phyloP scores from a whole-genome alignment of 768 basidiomycete species.

The Chalciporus chontae region DNA sequence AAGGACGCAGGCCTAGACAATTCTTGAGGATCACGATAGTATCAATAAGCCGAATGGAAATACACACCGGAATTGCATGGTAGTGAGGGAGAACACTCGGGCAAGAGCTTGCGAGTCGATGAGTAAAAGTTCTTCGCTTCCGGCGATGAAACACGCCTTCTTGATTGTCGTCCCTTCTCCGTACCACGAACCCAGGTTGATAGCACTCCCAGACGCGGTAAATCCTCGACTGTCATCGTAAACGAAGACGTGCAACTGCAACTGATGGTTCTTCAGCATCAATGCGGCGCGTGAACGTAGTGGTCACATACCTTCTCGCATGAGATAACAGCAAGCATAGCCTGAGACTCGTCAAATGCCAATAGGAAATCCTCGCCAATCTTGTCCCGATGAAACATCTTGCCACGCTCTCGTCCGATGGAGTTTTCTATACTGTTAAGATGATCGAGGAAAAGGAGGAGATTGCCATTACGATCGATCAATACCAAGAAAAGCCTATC shows the following conservation, averaged over 20 bases:
- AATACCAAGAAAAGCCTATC: slow-evolving; percentile 40
- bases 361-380: slow-evolving; percentile 44
- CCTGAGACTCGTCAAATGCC: slow-evolving; percentile 50
- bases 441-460: slow-evolving; percentile 38
- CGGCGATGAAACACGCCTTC: slow-evolving; percentile 43
- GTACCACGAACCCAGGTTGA: slow-evolving; percentile 49
- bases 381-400: slow-evolving; percentile 41
- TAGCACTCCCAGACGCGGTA: slow-evolving; percentile 38
- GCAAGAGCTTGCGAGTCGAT: slow-evolving; percentile 43
- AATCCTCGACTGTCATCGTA: slow-evolving; percentile 47
- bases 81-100: slow-evolving; percentile 51
- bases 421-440: slow-evolving; percentile 33
- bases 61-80: slow-evolving; percentile 51
- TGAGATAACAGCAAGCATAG: slow-evolving; percentile 45
- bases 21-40: neutral
- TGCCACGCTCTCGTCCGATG: slow-evolving; percentile 29
- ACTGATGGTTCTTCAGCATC: slow-evolving; percentile 18
- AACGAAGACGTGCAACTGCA: slow-evolving; percentile 43
- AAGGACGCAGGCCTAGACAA: slow-evolving; percentile 43
- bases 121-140: slow-evolving; percentile 51
- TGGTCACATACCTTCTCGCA: slow-evolving; percentile 36
- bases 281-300: neutral
- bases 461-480: slow-evolving; percentile 28
- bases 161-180: slow-evolving; percentile 31
- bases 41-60: neutral